Evolutionary conservation across 1,284 basidiomycete species (phyloP).

Genomic region (Ceratobasidium sp.): DNA sequence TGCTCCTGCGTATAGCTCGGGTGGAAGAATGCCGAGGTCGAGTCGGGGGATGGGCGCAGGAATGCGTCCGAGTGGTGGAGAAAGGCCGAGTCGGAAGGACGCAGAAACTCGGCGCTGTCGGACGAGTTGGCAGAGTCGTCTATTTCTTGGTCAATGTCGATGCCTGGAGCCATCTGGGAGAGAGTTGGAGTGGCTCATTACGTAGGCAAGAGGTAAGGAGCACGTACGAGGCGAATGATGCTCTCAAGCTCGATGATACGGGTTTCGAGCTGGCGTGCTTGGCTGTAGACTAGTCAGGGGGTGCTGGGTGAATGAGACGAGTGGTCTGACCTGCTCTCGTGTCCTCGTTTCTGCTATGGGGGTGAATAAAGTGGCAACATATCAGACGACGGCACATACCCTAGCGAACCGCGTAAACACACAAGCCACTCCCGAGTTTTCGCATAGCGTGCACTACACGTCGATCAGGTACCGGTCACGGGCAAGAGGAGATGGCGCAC

Average conservation of each 20-base stretch:
- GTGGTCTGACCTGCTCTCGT: conserved; percentile 22
- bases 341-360: conserved; percentile 22
- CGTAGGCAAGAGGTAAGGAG: not conserved
- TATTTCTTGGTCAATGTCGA: conserved; percentile 29
- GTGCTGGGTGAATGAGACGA: not conserved
- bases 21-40: conserved; percentile 18
- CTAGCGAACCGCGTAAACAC: conserved; percentile 33
- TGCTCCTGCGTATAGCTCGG: not conserved
- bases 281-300: not conserved
- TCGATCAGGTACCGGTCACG: not conserved
- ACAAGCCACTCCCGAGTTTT: conserved; percentile 12
- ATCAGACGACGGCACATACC: not conserved
- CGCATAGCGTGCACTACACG: conserved; percentile 23
- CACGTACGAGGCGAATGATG: conserved; percentile 28
- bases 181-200: not conserved
- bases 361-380: not conserved
- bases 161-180: conserved; percentile 20
- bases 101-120: conserved; percentile 20
- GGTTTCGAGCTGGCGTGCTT: conserved; percentile 17
- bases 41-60: conserved; percentile 19
- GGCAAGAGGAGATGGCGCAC: not conserved
- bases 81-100: conserved; percentile 31
- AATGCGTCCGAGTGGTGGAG: conserved; percentile 25
- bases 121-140: conserved; percentile 21
- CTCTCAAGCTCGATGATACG: conserved; percentile 32